Evolutionary conservation across 352 stramenopile species (phyloP), one percentile per base, ranked within the genome.

Genomic region (Thalassiosira delicatula): DNA sequence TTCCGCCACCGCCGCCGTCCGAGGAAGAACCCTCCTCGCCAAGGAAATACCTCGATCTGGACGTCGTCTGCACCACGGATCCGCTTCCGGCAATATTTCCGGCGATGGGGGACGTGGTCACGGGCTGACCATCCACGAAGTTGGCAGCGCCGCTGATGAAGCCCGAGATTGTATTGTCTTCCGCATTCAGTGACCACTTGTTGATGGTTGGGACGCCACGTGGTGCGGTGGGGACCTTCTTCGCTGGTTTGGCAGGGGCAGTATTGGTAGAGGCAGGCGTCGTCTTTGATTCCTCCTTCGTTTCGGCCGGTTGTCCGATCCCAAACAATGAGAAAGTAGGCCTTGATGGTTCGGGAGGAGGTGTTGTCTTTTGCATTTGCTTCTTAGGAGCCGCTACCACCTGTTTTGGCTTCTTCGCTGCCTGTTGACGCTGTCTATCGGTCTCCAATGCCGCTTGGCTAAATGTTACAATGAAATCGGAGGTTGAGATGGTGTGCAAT

Each of bases 191-290:
- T 37, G 72, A 89, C 88, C 88, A 94, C 25, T 80, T 84, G 14
- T 73, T 84, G 42, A 94, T 88, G 1, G 82, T 90, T 44, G 90
- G 88, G 19, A 93, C 87, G 49, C 88, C 87, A 32, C 62, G 56
- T 3, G 89, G 87, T 61, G 83, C 82, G 65, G 54, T 69, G 23
- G 67, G 42, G n/a, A 21, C 32, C n/a, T 59, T 59, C 27, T 62
- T 72, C 17, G 11, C 63, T 60, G 63, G 63, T 53, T 14, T 14
- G 2, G 33, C 42, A 44, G 32, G 25, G 44, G 27, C 40, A n/a
- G n/a, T n/a, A n/a, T n/a, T n/a, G n/a, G n/a, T n/a, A n/a, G n/a
- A n/a, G n/a, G n/a, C n/a, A n/a, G n/a, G n/a, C n/a, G n/a, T n/a
- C n/a, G n/a, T n/a, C n/a, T n/a, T n/a, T 25, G 23, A 12, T 32